Evolutionary conservation across 768 basidiomycete species (phyloP).

Genomic region (Pleurotus ostreatus): DNA sequence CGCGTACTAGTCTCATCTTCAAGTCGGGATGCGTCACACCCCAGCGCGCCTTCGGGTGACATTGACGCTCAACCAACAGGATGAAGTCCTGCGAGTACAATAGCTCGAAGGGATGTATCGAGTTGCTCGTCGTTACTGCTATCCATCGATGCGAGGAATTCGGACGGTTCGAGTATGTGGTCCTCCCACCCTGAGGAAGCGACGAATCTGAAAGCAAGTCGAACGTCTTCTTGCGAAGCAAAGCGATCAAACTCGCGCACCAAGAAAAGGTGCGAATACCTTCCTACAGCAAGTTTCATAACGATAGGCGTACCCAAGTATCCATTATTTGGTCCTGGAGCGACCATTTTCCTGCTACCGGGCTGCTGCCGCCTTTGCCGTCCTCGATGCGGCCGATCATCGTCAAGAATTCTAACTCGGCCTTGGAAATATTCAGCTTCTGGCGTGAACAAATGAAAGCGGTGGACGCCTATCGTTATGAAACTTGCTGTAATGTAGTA

Average conservation of each 20-base stretch:
- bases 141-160: constrained; percentile 12
- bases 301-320: too few species aligned
- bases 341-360: too few species aligned
- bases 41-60: constrained; percentile 19
- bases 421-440: too few species aligned
- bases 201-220: constrained; percentile 20
- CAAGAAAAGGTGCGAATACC: constrained; percentile 30
- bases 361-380: too few species aligned
- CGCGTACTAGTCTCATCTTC: constrained; percentile 27
- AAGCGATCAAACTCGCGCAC: constrained; percentile 25
- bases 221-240: constrained; percentile 21
- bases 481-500: constrained; percentile 12
- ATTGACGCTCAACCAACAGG: constrained; percentile 29
- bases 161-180: constrained; percentile 19
- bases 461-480: too few species aligned
- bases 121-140: constrained; percentile 22
- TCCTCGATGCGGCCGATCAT: too few species aligned
- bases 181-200: constrained; percentile 21
- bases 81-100: constrained; percentile 23
- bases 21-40: constrained; percentile 36
- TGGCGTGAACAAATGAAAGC: too few species aligned
- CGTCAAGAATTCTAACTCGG: too few species aligned
- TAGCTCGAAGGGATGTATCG: constrained; percentile 18
- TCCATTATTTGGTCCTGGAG: too few species aligned
- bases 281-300: constrained; percentile 7